Conservation (phyloP, 805 yeast genomes). For the Grigorovia humatica region DNA sequence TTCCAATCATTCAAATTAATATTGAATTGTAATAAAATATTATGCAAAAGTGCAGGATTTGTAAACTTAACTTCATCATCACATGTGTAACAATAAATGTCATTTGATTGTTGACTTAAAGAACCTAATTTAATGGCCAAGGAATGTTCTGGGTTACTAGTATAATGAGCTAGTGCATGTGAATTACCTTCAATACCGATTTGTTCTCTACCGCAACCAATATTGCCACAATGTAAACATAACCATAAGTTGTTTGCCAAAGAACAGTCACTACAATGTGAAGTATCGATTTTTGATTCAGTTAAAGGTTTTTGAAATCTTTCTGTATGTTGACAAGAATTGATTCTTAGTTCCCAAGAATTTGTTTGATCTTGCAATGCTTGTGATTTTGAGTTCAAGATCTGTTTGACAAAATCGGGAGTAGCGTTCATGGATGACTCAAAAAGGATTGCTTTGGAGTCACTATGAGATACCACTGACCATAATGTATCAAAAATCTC, state of each 20-base stretch:
- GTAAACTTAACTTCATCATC: slow-evolving; percentile 83
- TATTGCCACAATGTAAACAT: slow-evolving; percentile 79
- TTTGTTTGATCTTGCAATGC: slow-evolving; percentile 47
- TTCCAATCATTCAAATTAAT: slow-evolving; percentile 43
- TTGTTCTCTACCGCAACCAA: slow-evolving; percentile 93
- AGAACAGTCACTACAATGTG: slow-evolving; percentile 47
- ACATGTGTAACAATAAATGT: slow-evolving; percentile 80
- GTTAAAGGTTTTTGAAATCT: slow-evolving; percentile 26
- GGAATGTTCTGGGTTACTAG: slow-evolving; percentile 45
- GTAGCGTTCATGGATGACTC: not conserved
- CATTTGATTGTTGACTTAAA: slow-evolving; percentile 60
- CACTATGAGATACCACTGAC: slow-evolving; percentile 8
- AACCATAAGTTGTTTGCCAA: slow-evolving; percentile 80
- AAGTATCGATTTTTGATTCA: not conserved
- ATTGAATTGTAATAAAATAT: slow-evolving; percentile 44
- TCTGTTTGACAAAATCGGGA: slow-evolving; percentile 12
- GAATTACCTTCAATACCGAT: slow-evolving; percentile 92
- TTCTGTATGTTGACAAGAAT: slow-evolving; percentile 68
- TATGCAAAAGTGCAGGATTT: slow-evolving; percentile 19
- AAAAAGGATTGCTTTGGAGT: not conserved
- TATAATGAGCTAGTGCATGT: slow-evolving; percentile 73
- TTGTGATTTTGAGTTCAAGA: slow-evolving; percentile 22
- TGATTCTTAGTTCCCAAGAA: slow-evolving; percentile 86
- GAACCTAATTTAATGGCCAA: slow-evolving; percentile 90
- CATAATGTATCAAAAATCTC: slow-evolving; percentile 24